phyloP scores from a whole-genome alignment of 805 yeast genomes.

The Candida ulmi region DNA sequence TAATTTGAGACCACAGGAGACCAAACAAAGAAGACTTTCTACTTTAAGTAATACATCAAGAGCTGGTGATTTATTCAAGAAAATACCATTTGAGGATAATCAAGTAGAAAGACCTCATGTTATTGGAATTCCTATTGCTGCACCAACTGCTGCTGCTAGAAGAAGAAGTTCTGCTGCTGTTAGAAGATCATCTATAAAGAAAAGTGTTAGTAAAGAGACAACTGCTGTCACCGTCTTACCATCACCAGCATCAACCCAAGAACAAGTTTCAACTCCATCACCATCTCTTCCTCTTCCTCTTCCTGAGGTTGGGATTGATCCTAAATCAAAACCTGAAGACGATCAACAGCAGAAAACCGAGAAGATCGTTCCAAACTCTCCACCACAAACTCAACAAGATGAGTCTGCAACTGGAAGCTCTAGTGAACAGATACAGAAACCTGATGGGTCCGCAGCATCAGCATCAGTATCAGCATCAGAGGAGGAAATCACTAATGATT shows the following conservation, averaged over 20 bases:
- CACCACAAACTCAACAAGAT: no score
- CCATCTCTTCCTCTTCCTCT: no score
- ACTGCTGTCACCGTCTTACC: slow-evolving; percentile 1
- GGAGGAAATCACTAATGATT: no score
- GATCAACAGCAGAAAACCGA: no score
- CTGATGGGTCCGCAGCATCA: no score
- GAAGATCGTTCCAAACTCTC: no score
- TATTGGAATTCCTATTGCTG: slow-evolving; percentile 22
- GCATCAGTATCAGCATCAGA: no score
- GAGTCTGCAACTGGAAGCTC: no score
- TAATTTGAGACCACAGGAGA: slow-evolving; percentile 10
- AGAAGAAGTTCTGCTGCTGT: slow-evolving; percentile 1
- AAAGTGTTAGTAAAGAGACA: background rate
- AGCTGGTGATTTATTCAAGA: slow-evolving; percentile 24
- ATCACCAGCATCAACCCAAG: slow-evolving; percentile 4
- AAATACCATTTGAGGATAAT: background rate
- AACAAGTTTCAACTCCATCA: no score
- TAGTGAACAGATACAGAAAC: no score
- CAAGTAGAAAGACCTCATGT: slow-evolving; percentile 22
- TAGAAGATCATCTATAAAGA: background rate
- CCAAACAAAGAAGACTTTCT: slow-evolving; percentile 34
- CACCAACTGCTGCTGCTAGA: background rate
- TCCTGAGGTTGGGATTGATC: no score
- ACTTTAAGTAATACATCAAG: slow-evolving; percentile 28
- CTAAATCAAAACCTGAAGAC: background rate